phyloP scores from a whole-genome alignment of 495 filamentous ascomycete species.

The Hypoxylon perforatum region DNA sequence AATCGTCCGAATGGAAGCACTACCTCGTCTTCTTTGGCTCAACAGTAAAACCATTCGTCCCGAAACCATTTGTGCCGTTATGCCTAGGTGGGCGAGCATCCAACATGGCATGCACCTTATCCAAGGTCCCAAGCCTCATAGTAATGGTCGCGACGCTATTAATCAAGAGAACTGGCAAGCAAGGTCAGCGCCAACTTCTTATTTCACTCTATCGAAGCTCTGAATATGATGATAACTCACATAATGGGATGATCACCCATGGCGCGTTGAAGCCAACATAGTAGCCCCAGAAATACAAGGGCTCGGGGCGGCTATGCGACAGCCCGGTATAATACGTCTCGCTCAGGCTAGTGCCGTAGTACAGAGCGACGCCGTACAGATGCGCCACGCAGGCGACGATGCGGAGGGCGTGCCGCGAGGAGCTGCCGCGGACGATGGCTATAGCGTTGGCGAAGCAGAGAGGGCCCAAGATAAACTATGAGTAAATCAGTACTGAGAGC shows the following conservation, averaged over 20 bases:
- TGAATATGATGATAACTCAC: constrained; percentile 39
- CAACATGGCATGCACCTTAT: constrained; percentile 48
- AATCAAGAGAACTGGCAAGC: constrained; percentile 61
- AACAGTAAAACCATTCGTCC: background rate
- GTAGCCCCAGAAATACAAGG: constrained; percentile 88
- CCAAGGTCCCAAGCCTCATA: constrained; percentile 56
- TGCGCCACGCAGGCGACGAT: constrained; percentile 79
- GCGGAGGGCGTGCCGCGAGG: constrained; percentile 77
- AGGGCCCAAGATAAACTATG: constrained; percentile 76
- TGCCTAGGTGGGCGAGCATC: constrained; percentile 32
- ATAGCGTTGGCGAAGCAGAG: constrained; percentile 76
- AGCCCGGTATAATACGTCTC: constrained; percentile 68
- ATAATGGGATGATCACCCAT: constrained; percentile 81
- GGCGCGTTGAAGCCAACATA: constrained; percentile 87
- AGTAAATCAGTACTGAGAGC: constrained; percentile 3
- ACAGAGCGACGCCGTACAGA: constrained; percentile 86
- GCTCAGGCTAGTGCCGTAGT: constrained; percentile 83
- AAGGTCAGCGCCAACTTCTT: background rate
- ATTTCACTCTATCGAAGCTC: background rate
- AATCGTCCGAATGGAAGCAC: background rate
- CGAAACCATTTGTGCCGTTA: background rate
- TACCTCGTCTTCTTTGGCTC: constrained; percentile 44
- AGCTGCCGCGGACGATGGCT: constrained; percentile 65
- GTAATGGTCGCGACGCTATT: constrained; percentile 62
- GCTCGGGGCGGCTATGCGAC: constrained; percentile 79